Base-by-base conservation (phyloP, 1,284 basidiomycete species). In the Hemileia vastatrix region DNA sequence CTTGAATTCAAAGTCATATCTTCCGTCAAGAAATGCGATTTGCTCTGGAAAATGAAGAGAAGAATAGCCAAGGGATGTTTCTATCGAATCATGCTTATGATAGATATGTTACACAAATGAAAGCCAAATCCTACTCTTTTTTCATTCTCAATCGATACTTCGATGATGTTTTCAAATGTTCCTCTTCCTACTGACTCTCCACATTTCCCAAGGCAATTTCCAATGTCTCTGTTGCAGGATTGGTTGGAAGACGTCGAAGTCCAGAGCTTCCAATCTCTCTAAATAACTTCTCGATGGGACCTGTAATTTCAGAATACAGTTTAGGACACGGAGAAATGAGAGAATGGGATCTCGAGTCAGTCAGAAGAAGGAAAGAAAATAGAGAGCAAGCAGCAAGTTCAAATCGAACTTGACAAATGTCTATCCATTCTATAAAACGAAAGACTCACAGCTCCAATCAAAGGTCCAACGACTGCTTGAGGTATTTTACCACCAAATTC, bases 141-240 rank as follows among this genome's bases (percentile, higher is more conserved):
- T n/a, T n/a, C n/a, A n/a, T n/a, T n/a, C n/a, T n/a, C n/a, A n/a
- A n/a, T n/a, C n/a, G n/a, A n/a, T n/a, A n/a, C n/a, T n/a, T n/a
- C n/a, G n/a, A n/a, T n/a, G n/a, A n/a, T n/a, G n/a, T n/a, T n/a
- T n/a, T 64, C 67, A 79, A 55, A 80, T 68, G 67, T 71, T 77
- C 13, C 77, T 72, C 8, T 67, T 74, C 63, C 77, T 76, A 55
- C 72, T 85, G 67, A 82, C 78, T 71, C 83, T 82, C 89, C 88
- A 94, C 54, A 95, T 84, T 68, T 82, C 81, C 81, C 87, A 92
- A 53, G 91, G 85, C 66, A 95, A 78, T 77, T 82, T 84, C 88
- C 92, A 95, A 73, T 90, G 86, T 72, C 84, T 82, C 67, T 81
- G 76, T 75, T 85, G 85, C 68, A 94, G 72, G 65, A 80, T 79